Evolutionary conservation across 208 protist species (phyloP), one percentile per base, ranked within the genome.

Genomic region (Leishmania aethiopica): DNA sequence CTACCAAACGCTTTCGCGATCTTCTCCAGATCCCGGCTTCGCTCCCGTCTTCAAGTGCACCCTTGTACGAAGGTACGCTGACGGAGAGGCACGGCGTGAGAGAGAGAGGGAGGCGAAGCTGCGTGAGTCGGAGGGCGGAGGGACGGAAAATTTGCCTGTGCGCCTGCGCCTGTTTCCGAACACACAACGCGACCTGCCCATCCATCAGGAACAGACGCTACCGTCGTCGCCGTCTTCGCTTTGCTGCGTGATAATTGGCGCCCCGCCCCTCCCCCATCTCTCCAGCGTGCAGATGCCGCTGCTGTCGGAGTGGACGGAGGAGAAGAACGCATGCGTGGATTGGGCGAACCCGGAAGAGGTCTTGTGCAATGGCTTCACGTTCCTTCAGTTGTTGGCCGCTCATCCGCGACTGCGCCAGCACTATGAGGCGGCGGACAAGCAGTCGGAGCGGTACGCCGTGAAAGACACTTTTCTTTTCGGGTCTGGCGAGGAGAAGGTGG

Each of bases 261-360:
- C 19, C 35, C 19, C 8, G n/a, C 19, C 55, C 15, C 53, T 28
- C 37, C 19, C 57, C 5, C 7, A 13, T 25, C 10, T 37, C 35
- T 15, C 35, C 32, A 15, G 8, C 53, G 37, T 62, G 74, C 55
- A 66, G 53, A 85, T 88, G 76, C 84, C 87, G 37, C 72, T 92
- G 37, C 80, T 85, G 15, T 81, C 78, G 25, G 80, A 89, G 35
- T 97, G 94, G 93, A 90, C 81, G 11, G 87, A 90, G 74, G 94
- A 94, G 74, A 95, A 96, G 83, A 94, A 88, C 75, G 91, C 92
- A 35, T 86, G 88, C 82, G 88, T 98, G 72, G 92, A 98, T 78
- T 98, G 95, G 93, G 71, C 78, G 0, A 80, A 88, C 77, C 77
- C 91, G 0, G 80, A 86, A 3, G 95, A 98, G 62, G 91, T 92